Evolutionary conservation across 768 basidiomycete species (phyloP).

Genomic region (Russula griseocarnosa): DNA sequence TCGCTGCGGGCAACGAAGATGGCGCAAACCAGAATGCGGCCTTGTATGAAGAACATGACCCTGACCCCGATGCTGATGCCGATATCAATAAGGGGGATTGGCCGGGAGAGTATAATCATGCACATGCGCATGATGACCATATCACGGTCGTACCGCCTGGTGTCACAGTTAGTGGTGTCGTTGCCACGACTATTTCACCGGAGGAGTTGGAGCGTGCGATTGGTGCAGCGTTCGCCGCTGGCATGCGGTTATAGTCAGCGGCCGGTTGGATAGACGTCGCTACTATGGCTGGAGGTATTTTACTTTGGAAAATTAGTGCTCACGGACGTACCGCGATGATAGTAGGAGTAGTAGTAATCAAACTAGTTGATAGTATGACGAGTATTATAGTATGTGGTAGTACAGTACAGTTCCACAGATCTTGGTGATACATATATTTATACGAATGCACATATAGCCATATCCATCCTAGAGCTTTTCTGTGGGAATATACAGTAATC

Average conservation of each 20-base stretch:
- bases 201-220: constrained; percentile 23
- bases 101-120: constrained; percentile 2
- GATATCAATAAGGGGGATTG: constrained; percentile 1
- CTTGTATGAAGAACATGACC: neutral
- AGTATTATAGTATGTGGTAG: neutral
- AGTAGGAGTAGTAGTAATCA: neutral
- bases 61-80: neutral
- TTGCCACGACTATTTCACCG: constrained; percentile 1
- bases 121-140: neutral
- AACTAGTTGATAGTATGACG: neutral
- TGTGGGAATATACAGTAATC: no score
- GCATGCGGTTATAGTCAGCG: neutral
- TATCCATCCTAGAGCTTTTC: no score
- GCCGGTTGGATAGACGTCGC: neutral
- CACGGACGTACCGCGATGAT: neutral
- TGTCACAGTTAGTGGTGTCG: neutral
- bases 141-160: neutral
- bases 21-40: neutral
- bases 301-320: neutral
- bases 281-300: neutral
- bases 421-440: neutral
- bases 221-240: constrained; percentile 14
- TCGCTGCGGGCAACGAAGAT: neutral
- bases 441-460: neutral
- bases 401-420: neutral